A percentile compares a stretch with the other conserved stretches of the same genome.
Evolutionary conservation across 345 rosid species (phyloP).

Genomic region (Citrus maxima): DNA sequence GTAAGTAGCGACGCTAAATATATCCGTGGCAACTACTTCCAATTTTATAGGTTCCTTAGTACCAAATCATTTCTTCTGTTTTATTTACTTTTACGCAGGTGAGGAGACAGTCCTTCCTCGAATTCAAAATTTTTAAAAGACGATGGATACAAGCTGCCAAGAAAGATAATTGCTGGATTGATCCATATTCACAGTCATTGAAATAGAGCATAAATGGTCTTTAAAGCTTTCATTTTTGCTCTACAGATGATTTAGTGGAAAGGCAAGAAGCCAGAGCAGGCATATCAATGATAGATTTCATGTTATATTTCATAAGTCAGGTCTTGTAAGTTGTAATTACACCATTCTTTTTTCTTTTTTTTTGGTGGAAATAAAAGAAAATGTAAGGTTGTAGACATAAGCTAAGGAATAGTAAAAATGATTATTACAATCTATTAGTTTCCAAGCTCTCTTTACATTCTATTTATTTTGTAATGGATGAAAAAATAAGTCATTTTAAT

Average conservation of each 20-base stretch:
- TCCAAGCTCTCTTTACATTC: too few species aligned
- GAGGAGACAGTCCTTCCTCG: conserved; percentile 57
- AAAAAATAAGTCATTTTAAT: too few species aligned
- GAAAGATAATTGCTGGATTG: conserved; percentile 55
- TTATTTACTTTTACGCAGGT: conserved; percentile 34
- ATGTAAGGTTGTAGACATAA: neutral
- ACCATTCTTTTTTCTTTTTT: neutral
- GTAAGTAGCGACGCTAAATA: conserved; percentile 26
- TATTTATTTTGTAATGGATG: too few species aligned
- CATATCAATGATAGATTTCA: neutral
- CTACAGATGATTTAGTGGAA: neutral
- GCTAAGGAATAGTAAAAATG: too few species aligned
- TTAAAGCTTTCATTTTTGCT: neutral
- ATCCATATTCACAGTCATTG: conserved; percentile 33
- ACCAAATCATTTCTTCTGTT: neutral
- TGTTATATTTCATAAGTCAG: neutral
- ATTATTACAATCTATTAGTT: too few species aligned
- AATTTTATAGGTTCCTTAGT: neutral
- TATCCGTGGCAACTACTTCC: neutral
- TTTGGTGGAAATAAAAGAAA: neutral
- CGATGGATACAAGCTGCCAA: conserved; percentile 49
- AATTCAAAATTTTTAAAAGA: conserved; percentile 37
- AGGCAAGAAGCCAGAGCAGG: too few species aligned
- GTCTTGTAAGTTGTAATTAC: conserved; percentile 7
- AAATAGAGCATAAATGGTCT: neutral